phyloP scores from a whole-genome alignment of 495 filamentous ascomycete species.

The Xylaria grammica region DNA sequence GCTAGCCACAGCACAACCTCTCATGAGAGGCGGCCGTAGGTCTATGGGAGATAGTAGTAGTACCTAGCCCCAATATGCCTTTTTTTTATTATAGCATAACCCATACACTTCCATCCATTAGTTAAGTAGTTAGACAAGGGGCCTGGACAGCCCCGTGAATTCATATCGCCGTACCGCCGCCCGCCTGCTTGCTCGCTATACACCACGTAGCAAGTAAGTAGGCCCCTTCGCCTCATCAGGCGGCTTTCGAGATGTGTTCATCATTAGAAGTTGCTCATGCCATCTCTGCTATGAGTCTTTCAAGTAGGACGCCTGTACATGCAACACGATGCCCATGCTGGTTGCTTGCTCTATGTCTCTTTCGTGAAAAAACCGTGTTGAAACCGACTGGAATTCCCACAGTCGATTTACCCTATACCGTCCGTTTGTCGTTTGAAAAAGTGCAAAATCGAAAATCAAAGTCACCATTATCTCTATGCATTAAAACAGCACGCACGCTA shows the following conservation, averaged over 20 bases:
- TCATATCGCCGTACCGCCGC: background rate
- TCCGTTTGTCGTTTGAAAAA: constrained; percentile 23
- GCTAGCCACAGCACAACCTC: background rate
- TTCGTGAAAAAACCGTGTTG: constrained; percentile 19
- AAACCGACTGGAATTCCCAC: constrained; percentile 27
- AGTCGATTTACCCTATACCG: constrained; percentile 22
- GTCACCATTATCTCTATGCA: constrained; percentile 27
- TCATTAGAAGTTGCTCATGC: constrained; percentile 25
- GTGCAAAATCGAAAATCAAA: constrained; percentile 21
- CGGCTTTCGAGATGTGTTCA: constrained; percentile 10
- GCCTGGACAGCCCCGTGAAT: background rate
- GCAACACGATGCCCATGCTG: constrained; percentile 20
- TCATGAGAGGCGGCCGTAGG: constrained; percentile 11
- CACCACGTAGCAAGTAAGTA: background rate
- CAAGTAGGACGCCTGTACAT: constrained; percentile 19
- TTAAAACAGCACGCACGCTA: constrained; percentile 21
- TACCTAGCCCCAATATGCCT: constrained; percentile 16
- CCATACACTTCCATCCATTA: constrained; percentile 21
- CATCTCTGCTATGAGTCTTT: constrained; percentile 18
- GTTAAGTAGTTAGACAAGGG: background rate
- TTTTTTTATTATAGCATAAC: constrained; percentile 18
- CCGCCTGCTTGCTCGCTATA: background rate
- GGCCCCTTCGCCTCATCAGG: background rate
- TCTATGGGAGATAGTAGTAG: constrained; percentile 22
- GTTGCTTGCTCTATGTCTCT: constrained; percentile 22